phyloP scores from a whole-genome alignment of 352 stramenopile genomes.

The Globisporangium iwayamae region DNA sequence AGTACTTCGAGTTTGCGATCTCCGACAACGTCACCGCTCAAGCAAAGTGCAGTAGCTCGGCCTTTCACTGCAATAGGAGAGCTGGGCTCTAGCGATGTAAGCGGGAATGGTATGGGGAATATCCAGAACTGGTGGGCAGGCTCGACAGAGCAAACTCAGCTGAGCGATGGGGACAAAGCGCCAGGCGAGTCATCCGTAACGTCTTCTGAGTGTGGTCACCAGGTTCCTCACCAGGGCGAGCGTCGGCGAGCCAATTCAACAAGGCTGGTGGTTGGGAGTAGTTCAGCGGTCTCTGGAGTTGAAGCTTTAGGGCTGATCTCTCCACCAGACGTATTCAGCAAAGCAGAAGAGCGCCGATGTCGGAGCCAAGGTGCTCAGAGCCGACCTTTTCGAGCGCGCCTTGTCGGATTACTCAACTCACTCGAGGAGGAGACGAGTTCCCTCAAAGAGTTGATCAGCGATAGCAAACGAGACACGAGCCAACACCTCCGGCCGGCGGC shows the following conservation, averaged over 20 bases:
- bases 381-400: slow-evolving; percentile 47
- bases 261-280: neutral
- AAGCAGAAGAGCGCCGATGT: slow-evolving; percentile 14
- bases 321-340: neutral
- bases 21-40: neutral
- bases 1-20: slow-evolving; percentile 8
- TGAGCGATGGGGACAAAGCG: slow-evolving; percentile 7
- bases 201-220: no score
- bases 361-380: slow-evolving; percentile 17
- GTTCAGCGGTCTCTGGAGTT: neutral
- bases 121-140: slow-evolving; percentile 69
- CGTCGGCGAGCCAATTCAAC: slow-evolving; percentile 8
- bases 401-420: slow-evolving; percentile 61
- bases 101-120: slow-evolving; percentile 19
- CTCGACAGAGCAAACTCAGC: neutral
- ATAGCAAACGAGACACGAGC: neutral
- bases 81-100: slow-evolving; percentile 10
- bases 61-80: slow-evolving; percentile 30
- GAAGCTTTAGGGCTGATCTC: neutral
- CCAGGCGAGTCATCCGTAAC: slow-evolving; percentile 12
- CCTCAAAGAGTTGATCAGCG: slow-evolving; percentile 29
- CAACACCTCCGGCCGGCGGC: slow-evolving; percentile 3
- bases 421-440: slow-evolving; percentile 68
- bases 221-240: neutral
- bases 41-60: slow-evolving; percentile 7